Evolutionary conservation across 2,329 filamentous ascomycete species (phyloP).

Genomic region (Cordyceps tenuipes): DNA sequence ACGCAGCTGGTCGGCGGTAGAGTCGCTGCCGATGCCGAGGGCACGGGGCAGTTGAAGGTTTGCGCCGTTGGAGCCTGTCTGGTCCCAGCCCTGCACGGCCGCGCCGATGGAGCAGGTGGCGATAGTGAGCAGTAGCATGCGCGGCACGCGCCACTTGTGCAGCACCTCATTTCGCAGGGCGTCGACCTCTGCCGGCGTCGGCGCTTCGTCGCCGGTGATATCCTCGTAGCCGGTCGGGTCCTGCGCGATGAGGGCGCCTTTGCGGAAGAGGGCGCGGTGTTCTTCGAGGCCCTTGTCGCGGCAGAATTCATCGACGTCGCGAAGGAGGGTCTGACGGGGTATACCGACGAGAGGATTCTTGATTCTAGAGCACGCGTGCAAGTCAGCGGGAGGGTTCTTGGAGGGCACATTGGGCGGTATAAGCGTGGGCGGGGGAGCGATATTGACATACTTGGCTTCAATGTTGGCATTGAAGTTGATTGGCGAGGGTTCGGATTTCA

Average conservation of each 20-base stretch:
- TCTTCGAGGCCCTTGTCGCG: constrained; percentile 49
- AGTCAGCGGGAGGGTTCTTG: not conserved
- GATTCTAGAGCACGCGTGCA: constrained; percentile 23
- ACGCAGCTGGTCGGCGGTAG: constrained; percentile 36
- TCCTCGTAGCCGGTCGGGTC: constrained; percentile 55
- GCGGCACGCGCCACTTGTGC: constrained; percentile 60
- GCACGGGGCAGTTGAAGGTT: constrained; percentile 51
- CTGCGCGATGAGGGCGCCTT: constrained; percentile 67
- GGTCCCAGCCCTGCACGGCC: constrained; percentile 63
- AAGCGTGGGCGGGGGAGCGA: not conserved
- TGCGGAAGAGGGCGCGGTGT: constrained; percentile 50
- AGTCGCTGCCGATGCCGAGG: constrained; percentile 34
- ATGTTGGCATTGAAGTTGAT: constrained; percentile 38
- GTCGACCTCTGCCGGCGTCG: constrained; percentile 51
- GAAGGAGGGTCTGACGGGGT: constrained; percentile 40
- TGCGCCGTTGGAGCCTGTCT: constrained; percentile 56
- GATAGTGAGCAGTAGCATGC: constrained; percentile 57
- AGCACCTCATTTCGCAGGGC: constrained; percentile 52
- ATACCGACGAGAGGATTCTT: constrained; percentile 45
- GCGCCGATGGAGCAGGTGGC: constrained; percentile 60
- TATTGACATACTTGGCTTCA: constrained; percentile 35
- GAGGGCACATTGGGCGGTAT: not conserved
- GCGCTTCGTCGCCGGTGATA: constrained; percentile 46
- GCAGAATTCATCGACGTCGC: constrained; percentile 54
- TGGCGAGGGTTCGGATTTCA: constrained; percentile 21